Conservation (phyloP, 1,139 yeast species). For the Tardiomyces blankii region DNA sequence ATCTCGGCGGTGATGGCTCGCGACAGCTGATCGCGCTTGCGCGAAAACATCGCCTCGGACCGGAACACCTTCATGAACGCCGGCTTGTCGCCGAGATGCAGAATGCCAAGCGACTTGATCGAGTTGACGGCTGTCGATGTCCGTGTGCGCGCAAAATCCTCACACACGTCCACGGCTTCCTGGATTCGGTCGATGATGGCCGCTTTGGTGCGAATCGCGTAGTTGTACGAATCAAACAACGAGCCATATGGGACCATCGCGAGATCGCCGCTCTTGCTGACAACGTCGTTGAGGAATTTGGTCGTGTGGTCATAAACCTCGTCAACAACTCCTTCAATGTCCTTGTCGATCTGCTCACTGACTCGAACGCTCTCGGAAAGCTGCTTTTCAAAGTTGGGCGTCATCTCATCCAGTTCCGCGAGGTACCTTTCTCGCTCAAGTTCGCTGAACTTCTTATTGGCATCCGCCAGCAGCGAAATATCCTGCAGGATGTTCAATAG, state of each 20-base stretch:
- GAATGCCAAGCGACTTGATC: slow-evolving; percentile 45
- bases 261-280: slow-evolving; percentile 45
- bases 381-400: slow-evolving; percentile 53
- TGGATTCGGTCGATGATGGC: slow-evolving; percentile 55
- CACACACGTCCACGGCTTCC: slow-evolving; percentile 54
- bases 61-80: slow-evolving; percentile 53
- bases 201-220: slow-evolving; percentile 58
- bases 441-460: slow-evolving; percentile 46
- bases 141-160: slow-evolving; percentile 49
- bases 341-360: slow-evolving; percentile 46
- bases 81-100: slow-evolving; percentile 40
- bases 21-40: slow-evolving; percentile 52
- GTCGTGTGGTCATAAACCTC: slow-evolving; percentile 54
- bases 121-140: slow-evolving; percentile 52
- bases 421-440: slow-evolving; percentile 31
- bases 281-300: slow-evolving; percentile 39
- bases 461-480: slow-evolving; percentile 44
- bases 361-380: slow-evolving; percentile 42
- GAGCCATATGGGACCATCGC: slow-evolving; percentile 54
- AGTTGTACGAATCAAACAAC: slow-evolving; percentile 52
- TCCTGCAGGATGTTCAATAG: slow-evolving; percentile 60
- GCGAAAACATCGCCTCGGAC: slow-evolving; percentile 73
- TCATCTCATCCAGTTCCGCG: slow-evolving; percentile 31
- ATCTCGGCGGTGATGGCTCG: slow-evolving; percentile 51
- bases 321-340: slow-evolving; percentile 52